Base-by-base conservation (phyloP, 176 grass and related monocot genomes). In the Phragmites australis region DNA sequence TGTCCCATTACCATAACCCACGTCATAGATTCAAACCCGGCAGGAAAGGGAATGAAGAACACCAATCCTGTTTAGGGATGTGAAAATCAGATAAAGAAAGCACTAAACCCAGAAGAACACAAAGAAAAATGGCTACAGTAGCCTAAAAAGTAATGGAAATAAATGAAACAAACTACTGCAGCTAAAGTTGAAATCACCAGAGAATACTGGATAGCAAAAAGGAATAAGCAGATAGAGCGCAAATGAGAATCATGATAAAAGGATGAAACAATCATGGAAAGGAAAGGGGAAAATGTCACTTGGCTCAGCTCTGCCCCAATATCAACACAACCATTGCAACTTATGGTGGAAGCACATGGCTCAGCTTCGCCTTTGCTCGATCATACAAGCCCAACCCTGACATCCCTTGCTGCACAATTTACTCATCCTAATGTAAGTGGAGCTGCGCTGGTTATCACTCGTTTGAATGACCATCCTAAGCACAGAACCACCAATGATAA, bases 381-480 rank as follows among this genome's bases (percentile, higher is more conserved):
- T 70, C 71, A 83, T 57, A 67, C 42, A 29, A 69, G 21, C 44
- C 63, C 49, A 75, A 9, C 22, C 39, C 42, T 74, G 13, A 6
- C 6, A 21, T 45, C 30, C 76, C 44, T 27, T 77, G 44, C 59
- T 60, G 37, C 62, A 68, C 52, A 34, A 80, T 48, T 49, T 31
- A 70, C 6, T 4, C 51, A 70, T 32, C 43, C 39, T 48, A 54
- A 25, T 50, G 64, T 32, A 60, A 41, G 42, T 61, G 53, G 17
- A 68, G 47, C 63, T 77, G 30, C 8, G 14, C 51, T 57, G 85
- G 45, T 82, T 82, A 56, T 81, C 42, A 49, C 26, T 25, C 23
- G n/a, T 23, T 13, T 23, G 32, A 53, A 69, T 61, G 64, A 84
- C 49, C 71, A 44, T 82, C 63, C 85, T 42, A 87, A 54, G 54